Evolutionary conservation across 208 protist species (phyloP).

Genomic region (Leishmania amazonensis): DNA sequence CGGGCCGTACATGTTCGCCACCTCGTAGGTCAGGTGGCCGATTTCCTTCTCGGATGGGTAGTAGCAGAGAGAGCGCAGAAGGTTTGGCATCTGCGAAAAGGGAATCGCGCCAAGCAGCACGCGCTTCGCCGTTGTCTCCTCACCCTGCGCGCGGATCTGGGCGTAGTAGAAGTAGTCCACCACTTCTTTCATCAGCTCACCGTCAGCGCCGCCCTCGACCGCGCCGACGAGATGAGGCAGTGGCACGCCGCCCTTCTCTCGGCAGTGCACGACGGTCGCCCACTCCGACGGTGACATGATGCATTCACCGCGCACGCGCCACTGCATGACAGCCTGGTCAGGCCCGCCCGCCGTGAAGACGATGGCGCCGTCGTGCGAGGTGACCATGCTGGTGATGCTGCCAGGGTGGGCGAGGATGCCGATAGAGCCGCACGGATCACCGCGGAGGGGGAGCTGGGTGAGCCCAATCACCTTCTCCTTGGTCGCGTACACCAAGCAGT

Average conservation of each 20-base stretch:
- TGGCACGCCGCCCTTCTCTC: constrained; percentile 51
- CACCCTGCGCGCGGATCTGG: constrained; percentile 93
- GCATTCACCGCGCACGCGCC: constrained; percentile 67
- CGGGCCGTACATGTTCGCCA: constrained; percentile 83
- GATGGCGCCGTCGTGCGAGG: constrained; percentile 84
- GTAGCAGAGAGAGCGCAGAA: constrained; percentile 96
- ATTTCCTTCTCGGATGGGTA: constrained; percentile 95
- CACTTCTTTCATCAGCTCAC: constrained; percentile 93
- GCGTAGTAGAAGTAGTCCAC: constrained; percentile 98
- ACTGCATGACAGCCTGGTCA: constrained; percentile 93
- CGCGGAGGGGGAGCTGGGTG: constrained; percentile 90
- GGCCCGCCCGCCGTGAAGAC: constrained; percentile 92
- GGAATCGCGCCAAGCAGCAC: constrained; percentile 89
- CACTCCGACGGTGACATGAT: constrained; percentile 38
- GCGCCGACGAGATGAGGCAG: constrained; percentile 86
- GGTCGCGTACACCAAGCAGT: constrained; percentile 88
- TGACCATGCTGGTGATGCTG: constrained; percentile 64
- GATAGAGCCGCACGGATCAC: constrained; percentile 90
- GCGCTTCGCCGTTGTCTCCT: constrained; percentile 93
- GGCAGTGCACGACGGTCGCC: constrained; percentile 16
- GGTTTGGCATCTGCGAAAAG: constrained; percentile 93
- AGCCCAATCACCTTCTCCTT: constrained; percentile 93
- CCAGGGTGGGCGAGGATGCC: constrained; percentile 95
- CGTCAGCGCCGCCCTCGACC: constrained; percentile 92
- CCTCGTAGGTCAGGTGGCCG: constrained; percentile 92